Evolutionary conservation across 169 alveolate genomes (phyloP).

Genomic region (Cardiosporidium cionae): DNA sequence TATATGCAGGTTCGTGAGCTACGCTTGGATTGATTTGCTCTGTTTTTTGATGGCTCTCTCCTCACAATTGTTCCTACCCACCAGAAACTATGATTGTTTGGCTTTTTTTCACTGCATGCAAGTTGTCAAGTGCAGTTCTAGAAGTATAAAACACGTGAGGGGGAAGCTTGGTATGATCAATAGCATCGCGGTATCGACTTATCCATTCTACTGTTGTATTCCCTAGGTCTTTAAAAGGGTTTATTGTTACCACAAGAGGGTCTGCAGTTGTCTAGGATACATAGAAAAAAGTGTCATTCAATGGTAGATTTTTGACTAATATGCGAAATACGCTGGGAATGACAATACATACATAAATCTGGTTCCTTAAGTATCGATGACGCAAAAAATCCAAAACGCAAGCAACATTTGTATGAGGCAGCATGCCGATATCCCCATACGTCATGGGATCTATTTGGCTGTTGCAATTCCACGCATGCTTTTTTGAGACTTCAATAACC

Average conservation of each 20-base stretch:
- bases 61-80: too few relatives aligned
- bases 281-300: too few relatives aligned
- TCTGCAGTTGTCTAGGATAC: constrained; percentile 70
- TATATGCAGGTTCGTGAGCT: neutral
- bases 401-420: constrained; percentile 81
- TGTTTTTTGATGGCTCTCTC: too few relatives aligned
- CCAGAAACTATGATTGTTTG: constrained; percentile 91
- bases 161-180: constrained; percentile 50
- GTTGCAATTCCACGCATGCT: constrained; percentile 73
- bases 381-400: constrained; percentile 76
- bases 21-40: too few relatives aligned
- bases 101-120: constrained; percentile 59
- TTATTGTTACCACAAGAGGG: constrained; percentile 79
- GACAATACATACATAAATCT: constrained; percentile 44
- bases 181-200: constrained; percentile 55
- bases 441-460: constrained; percentile 81
- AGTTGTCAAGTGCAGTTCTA: constrained; percentile 72
- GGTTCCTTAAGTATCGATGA: constrained; percentile 68
- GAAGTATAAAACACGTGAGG: constrained; percentile 84
- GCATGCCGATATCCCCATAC: constrained; percentile 82
- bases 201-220: constrained; percentile 71
- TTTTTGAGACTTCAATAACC: constrained; percentile 68
- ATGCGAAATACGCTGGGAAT: neutral
- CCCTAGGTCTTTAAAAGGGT: constrained; percentile 79
- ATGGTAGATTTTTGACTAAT: neutral